Conservation (phyloP, 179 eudicot species). For the Silene vulgaris region DNA sequence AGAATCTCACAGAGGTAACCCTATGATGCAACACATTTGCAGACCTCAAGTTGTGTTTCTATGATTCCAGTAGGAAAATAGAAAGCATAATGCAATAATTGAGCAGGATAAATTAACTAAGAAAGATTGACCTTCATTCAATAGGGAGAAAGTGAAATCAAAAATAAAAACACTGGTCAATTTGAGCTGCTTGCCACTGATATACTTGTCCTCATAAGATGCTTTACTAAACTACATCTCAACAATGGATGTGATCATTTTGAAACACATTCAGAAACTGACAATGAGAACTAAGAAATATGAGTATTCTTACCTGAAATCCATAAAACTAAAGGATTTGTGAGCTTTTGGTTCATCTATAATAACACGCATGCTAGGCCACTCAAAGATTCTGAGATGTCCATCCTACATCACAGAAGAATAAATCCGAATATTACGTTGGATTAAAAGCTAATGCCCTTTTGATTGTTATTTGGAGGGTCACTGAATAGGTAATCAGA, state of each 20-base stretch:
- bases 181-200: not conserved
- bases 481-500: not conserved
- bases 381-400: conserved; percentile 82
- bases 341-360: conserved; percentile 88
- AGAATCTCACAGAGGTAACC: not conserved
- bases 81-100: not conserved
- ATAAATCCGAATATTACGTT: conserved; percentile 4
- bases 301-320: conserved; percentile 62
- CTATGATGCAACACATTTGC: not conserved
- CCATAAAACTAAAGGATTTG: conserved; percentile 87
- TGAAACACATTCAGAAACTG: not conserved
- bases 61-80: not conserved
- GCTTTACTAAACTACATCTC: not conserved
- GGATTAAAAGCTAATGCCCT: conserved; percentile 11
- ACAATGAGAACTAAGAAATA: not conserved
- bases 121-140: not conserved
- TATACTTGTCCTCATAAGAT: not conserved
- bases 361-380: conserved; percentile 79
- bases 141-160: not conserved
- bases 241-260: not conserved
- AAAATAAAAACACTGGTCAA: not conserved
- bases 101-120: not conserved
- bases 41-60: not conserved
- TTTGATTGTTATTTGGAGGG: not conserved
- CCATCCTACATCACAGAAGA: conserved; percentile 56